Conservation (phyloP, 306 rosid species). For the Glycyrrhiza uralensis region DNA sequence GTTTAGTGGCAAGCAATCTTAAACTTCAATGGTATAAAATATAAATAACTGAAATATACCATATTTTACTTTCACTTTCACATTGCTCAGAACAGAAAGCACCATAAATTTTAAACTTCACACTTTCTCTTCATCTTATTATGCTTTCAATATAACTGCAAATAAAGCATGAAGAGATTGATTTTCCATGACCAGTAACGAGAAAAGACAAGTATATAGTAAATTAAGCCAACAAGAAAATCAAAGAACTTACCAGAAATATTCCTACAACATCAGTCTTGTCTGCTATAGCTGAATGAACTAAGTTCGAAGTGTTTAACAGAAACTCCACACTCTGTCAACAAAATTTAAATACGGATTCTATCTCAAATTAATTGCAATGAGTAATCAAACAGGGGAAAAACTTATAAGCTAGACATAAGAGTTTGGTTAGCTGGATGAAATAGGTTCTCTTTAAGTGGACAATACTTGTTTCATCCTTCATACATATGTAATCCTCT, state of each 20-base stretch:
- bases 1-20: background rate
- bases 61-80: background rate
- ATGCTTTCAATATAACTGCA: background rate
- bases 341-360: background rate
- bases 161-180: background rate
- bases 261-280: constrained; percentile 88
- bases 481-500: background rate
- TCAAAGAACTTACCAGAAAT: constrained; percentile 58
- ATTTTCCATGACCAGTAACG: background rate
- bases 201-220: background rate
- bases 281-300: constrained; percentile 51
- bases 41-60: background rate
- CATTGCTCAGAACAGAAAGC: background rate
- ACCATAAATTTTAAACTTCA: background rate
- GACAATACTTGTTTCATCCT: background rate
- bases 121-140: too few species aligned
- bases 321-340: constrained; percentile 65
- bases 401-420: background rate
- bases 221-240: background rate
- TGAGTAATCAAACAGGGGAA: background rate
- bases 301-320: constrained; percentile 44
- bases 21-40: background rate
- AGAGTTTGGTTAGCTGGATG: background rate
- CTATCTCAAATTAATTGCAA: background rate
- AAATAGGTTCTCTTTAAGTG: background rate